A percentile compares a stretch with the other conserved stretches of the same genome.
phyloP scores from a whole-genome alignment of 768 basidiomycete species.

The Collybiopsis luxurians region DNA sequence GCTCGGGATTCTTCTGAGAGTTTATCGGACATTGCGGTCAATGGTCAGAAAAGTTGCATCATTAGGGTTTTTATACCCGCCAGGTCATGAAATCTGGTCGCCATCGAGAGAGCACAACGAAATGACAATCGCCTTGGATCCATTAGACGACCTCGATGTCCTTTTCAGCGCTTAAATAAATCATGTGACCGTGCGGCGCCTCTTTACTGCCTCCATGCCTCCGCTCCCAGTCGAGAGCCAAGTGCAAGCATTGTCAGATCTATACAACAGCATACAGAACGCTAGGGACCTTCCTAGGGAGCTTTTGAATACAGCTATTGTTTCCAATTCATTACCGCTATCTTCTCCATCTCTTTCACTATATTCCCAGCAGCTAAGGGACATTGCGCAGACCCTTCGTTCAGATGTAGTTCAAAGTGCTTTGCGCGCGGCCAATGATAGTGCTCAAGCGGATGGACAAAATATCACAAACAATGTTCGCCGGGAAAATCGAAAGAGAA shows the following conservation, averaged over 20 bases:
- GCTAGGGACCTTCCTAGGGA: constrained; percentile 44
- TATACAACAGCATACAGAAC: constrained; percentile 40
- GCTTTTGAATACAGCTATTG: constrained; percentile 34
- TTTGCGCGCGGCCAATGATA: constrained; percentile 50
- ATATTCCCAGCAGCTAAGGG: constrained; percentile 46
- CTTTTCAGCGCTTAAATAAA: not conserved
- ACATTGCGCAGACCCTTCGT: constrained; percentile 43
- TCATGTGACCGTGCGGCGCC: too few relatives aligned
- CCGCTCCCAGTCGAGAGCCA: constrained; percentile 31
- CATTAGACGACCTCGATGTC: too few relatives aligned
- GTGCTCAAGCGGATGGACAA: constrained; percentile 49
- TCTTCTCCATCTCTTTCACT: constrained; percentile 24
- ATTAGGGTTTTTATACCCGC: too few relatives aligned
- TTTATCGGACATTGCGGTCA: too few relatives aligned
- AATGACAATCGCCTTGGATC: too few relatives aligned
- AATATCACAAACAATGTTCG: constrained; percentile 45
- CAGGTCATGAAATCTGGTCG: too few relatives aligned
- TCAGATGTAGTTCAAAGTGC: constrained; percentile 59
- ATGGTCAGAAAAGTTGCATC: too few relatives aligned
- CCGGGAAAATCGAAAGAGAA: constrained; percentile 53
- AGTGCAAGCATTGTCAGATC: constrained; percentile 44
- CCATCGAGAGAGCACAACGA: too few relatives aligned
- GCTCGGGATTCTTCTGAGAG: too few relatives aligned
- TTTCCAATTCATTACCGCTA: constrained; percentile 15
- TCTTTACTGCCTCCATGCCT: not conserved